Evolutionary conservation across 2,329 filamentous ascomycete species (phyloP), one percentile per base, ranked within the genome.

Genomic region (Colletotrichum acutatum): DNA sequence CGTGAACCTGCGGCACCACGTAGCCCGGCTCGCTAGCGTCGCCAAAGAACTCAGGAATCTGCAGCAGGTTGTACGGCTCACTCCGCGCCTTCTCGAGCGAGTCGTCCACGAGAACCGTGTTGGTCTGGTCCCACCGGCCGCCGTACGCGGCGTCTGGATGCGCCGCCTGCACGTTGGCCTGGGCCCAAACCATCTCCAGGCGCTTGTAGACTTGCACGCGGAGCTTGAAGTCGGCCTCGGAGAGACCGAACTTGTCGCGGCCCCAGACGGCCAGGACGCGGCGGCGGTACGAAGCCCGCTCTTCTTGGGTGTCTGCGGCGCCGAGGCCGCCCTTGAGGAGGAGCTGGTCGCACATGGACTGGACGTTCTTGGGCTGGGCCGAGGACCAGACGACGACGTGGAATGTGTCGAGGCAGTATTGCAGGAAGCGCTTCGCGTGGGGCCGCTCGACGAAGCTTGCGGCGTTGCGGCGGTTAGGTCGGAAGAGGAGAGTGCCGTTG

Each of bases 201-300:
- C 94, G 90, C 85, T 99, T 99, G 87, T 98, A 98, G 71, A 95
- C 95, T 80, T 97, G 94, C 0, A 96, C 91, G 71, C 94, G 93
- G 62, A 82, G 76, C 70, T 87, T 84, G 84, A 93, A 98, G 79
- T 97, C 92, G 3, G 80, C 74, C 0, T 76, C 53, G 0, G 88
- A 87, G 4, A 99, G 88, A 24, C 90, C 90, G 71, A 98, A 92
- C 30, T 88, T 89, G 78, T 97, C 92, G 34, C 97, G 91, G 6
- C 87, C 92, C 95, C 95, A 98, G 67, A 92, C 83, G 22, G 91
- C 93, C 34, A 94, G 86, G 22, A 97, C 86, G 28, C 86, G 82
- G 0, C 82, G 70, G 37, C 85, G 85, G 76, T 93, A 87, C 1
- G 86, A 79, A 0, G 86, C 67, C 19, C 57, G 58, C 5, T 74